Percentiles rank a stretch among this genome's conserved stretches.
These are phyloP conservation scores for Selenicereus undatus DNA, from an alignment of 148 eudicot genomes.

Conservation along the genomic window DNA sequence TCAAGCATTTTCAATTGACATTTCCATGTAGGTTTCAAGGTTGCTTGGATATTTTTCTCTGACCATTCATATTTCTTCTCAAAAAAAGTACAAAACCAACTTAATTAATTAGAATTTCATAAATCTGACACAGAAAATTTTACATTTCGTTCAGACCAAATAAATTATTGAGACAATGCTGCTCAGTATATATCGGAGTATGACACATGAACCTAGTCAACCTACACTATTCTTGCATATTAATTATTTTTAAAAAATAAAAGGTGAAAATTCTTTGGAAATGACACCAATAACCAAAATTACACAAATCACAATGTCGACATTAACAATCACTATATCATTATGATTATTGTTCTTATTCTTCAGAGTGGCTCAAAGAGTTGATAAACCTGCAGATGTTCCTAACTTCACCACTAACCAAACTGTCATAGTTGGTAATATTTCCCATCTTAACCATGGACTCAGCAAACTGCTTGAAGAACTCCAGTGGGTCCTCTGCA, in stretches of 20 bases:
- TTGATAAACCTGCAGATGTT: slow-evolving; percentile 86
- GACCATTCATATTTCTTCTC: no score
- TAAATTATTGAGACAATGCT: neutral
- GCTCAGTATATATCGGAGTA: neutral
- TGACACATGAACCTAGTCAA: neutral
- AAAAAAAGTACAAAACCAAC: neutral
- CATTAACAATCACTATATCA: neutral
- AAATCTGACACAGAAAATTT: neutral
- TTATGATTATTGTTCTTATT: neutral
- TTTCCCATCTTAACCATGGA: slow-evolving; percentile 96
- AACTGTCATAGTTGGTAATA: slow-evolving; percentile 60
- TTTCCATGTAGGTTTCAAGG: no score
- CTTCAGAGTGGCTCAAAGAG: slow-evolving; percentile 24
- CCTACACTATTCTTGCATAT: neutral
- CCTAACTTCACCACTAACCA: slow-evolving; percentile 76
- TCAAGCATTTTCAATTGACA: no score
- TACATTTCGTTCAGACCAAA: neutral
- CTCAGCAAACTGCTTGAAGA: slow-evolving; percentile 81
- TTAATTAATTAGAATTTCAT: neutral
- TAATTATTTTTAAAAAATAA: neutral
- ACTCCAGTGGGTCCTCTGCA: slow-evolving; percentile 55
- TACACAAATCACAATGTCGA: neutral
- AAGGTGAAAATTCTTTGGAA: neutral
- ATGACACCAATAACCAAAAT: slow-evolving; percentile 15
- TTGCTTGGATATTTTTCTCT: no score